Evolutionary conservation across 1,284 basidiomycete genomes (phyloP), one percentile per base, ranked within the genome.

Genomic region (Cryptococcus jaspeensis): DNA sequence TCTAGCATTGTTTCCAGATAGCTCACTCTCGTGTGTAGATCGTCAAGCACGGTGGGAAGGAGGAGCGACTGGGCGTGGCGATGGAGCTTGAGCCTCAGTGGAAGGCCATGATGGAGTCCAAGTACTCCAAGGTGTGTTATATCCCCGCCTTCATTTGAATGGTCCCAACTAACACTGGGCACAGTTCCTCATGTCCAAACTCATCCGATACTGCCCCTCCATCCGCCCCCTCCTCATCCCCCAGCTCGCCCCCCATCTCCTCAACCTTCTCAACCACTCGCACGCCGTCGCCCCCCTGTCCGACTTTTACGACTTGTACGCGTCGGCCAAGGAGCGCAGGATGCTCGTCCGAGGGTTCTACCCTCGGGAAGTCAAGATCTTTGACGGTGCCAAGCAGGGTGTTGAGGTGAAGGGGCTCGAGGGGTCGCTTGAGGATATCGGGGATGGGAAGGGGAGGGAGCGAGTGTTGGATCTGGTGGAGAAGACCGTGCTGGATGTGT

Each of bases 301-400:
- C 0, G 91, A 93, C 70, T 84, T 90, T 3, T 95, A 88, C 67
- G 91, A 92, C 70, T 82, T 93, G 0, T 88, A 90, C 67, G 83
- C 87, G 2, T 90, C 90, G 50, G 85, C 89, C 0, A 89, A 88
- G 64, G 90, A 93, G 68, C 84, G 89, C 23, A 82, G 86, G 0
- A 78, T 90, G 39, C 81, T 94, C 5, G 79, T 93, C 9, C 84
- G 87, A 32, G 90, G 92, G 60, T 92, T 94, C 67, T 95, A 92
- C 65, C 91, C 91, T 16, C 89, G 88, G 70, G 91, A 95, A 73
- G 87, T 86, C 1, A 80, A 82, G 3, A 76, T 95, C 36, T 91
- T 92, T 72, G 85, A 88, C 84, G 76, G 87, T 84, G 84, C 75
- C 82, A 74, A 71, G 62, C 68, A 67, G 48, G 65, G 64, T 56